Evolutionary conservation across 164 flowering plant genomes (phyloP), one percentile per base, ranked within the genome.

Genomic region (Annona squamosa): DNA sequence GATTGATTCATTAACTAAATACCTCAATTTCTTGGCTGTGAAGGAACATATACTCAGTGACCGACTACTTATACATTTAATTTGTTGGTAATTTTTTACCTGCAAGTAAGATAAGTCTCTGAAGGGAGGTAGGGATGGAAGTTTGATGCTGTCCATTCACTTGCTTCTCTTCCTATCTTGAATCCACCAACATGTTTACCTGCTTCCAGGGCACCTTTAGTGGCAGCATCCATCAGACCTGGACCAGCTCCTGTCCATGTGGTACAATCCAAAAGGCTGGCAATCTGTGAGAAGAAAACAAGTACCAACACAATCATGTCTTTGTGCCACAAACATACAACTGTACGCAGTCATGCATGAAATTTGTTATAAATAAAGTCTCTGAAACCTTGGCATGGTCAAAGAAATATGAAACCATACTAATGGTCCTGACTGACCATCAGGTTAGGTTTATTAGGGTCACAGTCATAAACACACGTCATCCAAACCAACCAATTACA

Each of bases 191-290:
- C 97, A 3, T 84, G 88, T 74, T 87, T 95, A 66, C 86, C 87
- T 19, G 93, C 93, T 81, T 88, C 79, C 48, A 93, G 78, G 70
- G 98, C 96, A 65, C 99, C 99, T 79, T 87, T 86, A 48, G 81
- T 89, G 18, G 81, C 96, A 63, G 99, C 98, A 84, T 95, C 99
- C 99, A 93, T 95, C 66, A 95, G 89, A 17, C 99, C 98, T n/a
- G 98, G 98, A 65, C 99, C 98, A 61, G 84, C 98, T 71, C 98
- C 99, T 16, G 94, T 83, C 98, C 98, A 95, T 48, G 99, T 76
- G 26, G 99, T 91, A 82, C 96, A 89, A 71, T 87, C 85, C 83
- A 93, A 82, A 72, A 93, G 92, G 5, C 72, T 82, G 19, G 97
- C 94, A 68, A 90, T 75, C 98, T 95, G 84, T 65, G 17, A 45